Evolutionary conservation across 1,284 basidiomycete genomes (phyloP).

Genomic region (Ceratobasidium theobromae): DNA sequence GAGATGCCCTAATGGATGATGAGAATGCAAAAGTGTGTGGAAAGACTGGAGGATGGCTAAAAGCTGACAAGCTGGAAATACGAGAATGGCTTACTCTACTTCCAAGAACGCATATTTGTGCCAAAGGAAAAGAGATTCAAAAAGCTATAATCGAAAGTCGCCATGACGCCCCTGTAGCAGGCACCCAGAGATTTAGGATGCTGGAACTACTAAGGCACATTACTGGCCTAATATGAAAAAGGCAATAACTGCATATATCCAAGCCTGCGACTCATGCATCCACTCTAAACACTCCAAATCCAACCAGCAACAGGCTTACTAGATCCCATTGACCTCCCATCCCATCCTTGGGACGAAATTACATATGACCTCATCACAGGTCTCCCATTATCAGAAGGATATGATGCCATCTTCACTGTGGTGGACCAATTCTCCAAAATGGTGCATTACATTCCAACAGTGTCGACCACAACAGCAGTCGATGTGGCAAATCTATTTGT

Average conservation of each 20-base stretch:
- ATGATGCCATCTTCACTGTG: not conserved
- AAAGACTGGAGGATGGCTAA: too few species aligned
- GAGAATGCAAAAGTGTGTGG: too few species aligned
- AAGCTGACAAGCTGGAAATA: too few species aligned
- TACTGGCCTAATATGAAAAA: not conserved
- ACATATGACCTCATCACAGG: slow-evolving; percentile 1
- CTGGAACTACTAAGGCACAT: not conserved
- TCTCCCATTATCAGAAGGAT: not conserved
- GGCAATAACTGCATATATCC: not conserved
- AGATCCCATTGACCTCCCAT: too few species aligned
- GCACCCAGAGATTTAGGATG: not conserved
- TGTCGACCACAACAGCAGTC: too few species aligned
- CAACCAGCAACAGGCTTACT: too few species aligned
- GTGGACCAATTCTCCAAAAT: too few species aligned
- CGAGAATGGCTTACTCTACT: too few species aligned
- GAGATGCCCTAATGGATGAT: too few species aligned
- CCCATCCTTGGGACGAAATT: not conserved
- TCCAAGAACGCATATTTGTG: not conserved
- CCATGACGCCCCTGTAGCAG: not conserved
- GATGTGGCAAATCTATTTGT: too few species aligned
- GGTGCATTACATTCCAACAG: too few species aligned
- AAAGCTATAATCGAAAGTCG: not conserved
- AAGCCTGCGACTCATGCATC: not conserved
- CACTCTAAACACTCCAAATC: not conserved
- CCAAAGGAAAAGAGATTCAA: not conserved